Evolutionary conservation across 73 alveolate species (phyloP).

Genomic region (Effrenium voratum): DNA sequence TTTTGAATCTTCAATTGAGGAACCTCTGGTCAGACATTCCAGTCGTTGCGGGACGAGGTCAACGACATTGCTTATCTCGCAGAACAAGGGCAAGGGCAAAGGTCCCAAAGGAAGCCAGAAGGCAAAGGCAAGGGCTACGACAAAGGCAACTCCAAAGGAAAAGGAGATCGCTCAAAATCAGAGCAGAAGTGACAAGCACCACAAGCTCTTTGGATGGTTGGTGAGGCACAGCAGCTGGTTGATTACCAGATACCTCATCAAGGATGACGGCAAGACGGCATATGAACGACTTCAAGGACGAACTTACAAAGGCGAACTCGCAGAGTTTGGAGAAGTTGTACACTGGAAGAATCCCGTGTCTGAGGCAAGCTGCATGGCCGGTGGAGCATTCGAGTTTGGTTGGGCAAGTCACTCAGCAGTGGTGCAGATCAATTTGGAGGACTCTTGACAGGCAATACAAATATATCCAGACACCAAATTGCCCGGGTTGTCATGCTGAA

Average conservation of each 20-base stretch:
- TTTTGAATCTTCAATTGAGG: not conserved
- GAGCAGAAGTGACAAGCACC: too few species aligned
- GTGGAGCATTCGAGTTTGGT: not conserved
- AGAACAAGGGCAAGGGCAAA: not conserved
- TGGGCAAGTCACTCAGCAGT: constrained; percentile 41
- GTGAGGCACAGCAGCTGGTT: constrained; percentile 10
- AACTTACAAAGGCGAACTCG: not conserved
- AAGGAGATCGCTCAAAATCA: not conserved
- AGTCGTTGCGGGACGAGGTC: not conserved
- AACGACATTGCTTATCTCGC: not conserved
- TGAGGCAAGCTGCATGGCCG: not conserved
- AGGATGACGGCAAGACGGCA: constrained; percentile 39
- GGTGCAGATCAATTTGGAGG: constrained; percentile 53
- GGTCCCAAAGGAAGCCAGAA: not conserved
- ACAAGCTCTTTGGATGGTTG: constrained; percentile 19
- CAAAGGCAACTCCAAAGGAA: not conserved
- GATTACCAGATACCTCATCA: constrained; percentile 8
- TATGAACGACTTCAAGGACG: constrained; percentile 27
- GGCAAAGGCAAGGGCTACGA: not conserved
- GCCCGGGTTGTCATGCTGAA: constrained; percentile 10
- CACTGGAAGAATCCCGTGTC: not conserved
- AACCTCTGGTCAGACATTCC: not conserved
- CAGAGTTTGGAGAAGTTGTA: not conserved
- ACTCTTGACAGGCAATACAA: not conserved
- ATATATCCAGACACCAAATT: not conserved